Base-by-base conservation (phyloP, 2,329 filamentous ascomycete species). In the Lachnellula hyalina region DNA sequence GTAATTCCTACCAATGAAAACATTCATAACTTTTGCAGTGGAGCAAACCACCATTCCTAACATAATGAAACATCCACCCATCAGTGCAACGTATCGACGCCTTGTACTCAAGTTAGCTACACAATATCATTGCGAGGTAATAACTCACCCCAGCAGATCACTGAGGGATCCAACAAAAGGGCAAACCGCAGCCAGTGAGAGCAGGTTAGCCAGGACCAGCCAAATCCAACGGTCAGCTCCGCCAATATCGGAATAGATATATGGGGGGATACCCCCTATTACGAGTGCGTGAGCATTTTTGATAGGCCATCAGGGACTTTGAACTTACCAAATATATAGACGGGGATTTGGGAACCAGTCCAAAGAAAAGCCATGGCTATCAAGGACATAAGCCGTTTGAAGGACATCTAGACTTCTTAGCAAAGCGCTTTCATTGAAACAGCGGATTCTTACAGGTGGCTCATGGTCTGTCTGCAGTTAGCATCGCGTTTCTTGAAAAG, bases 141-240 rank as follows among this genome's bases (percentile, higher is more conserved):
- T 11, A 23, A 23, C 41, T 44, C 41, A 44, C 41, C 84, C 83
- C 48, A 86, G 71, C 6, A 86, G 70, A 71, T 87, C 84, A 1
- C 83, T 85, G 0, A 87, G 69, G 1, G 81, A 79, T 11, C 86
- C 86, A 1, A 89, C 85, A 62, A 89, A 84, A 9, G 81, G 81
- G 55, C 79, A 23, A 69, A 64, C 67, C 67, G 69, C 15, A 67
- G 62, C 67, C 67, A 67, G 28, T 62, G 51, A 15, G 36, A 40
- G 12, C 5, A 40, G 36, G 15, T 40, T 17, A 40, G 36, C 36
- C 36, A 40, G 28, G 28, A 9, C 9, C 28, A 32, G 9, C 28
- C 67, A 69, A 19, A 67, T 62, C 66, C 66, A 67, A 35, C 63
- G 53, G 69, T 69, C 75, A 68, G 58, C 70, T 9, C 82, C 82